A percentile compares a stretch with the other conserved stretches of the same genome.
phyloP scores from a whole-genome alignment of 768 basidiomycete genomes.

The Serendipita indica region DNA sequence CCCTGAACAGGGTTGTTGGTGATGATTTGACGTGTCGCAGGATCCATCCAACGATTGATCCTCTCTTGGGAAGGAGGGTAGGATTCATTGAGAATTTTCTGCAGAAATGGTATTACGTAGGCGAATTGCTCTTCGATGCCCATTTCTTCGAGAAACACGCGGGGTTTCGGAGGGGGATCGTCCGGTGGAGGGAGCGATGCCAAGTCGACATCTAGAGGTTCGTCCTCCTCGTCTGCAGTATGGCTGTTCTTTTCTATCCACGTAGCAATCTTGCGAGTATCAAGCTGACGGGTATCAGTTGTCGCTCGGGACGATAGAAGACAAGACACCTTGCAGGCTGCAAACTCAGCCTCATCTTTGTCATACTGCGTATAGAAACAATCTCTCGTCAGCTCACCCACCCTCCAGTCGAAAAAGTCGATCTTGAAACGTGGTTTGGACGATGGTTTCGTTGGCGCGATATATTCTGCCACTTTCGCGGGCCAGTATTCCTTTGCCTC shows the following conservation, averaged over 20 bases:
- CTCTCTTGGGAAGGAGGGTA: constrained; percentile 38
- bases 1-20: constrained; percentile 21
- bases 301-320: neutral
- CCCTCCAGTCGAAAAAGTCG: constrained; percentile 41
- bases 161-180: constrained; percentile 29
- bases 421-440: constrained; percentile 37
- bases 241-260: constrained; percentile 31
- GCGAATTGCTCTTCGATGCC: constrained; percentile 43
- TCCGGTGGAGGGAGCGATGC: constrained; percentile 23
- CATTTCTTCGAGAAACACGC: constrained; percentile 32
- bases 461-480: constrained; percentile 40
- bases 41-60: constrained; percentile 43
- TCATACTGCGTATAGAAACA: constrained; percentile 35
- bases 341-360: constrained; percentile 44
- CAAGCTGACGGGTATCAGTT: constrained; percentile 28
- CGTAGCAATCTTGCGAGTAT: constrained; percentile 34
- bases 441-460: constrained; percentile 28
- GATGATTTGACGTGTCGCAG: constrained; percentile 34
- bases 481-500: constrained; percentile 46
- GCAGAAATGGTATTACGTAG: constrained; percentile 49
- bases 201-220: constrained; percentile 14
- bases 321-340: constrained; percentile 37
- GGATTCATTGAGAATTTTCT: constrained; percentile 38
- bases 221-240: constrained; percentile 21
- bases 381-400: constrained; percentile 29